Percentiles rank a stretch among this genome's conserved stretches.
phyloP scores from a whole-genome alignment of 306 rosid species.

The Lathyrus tuberosus region DNA sequence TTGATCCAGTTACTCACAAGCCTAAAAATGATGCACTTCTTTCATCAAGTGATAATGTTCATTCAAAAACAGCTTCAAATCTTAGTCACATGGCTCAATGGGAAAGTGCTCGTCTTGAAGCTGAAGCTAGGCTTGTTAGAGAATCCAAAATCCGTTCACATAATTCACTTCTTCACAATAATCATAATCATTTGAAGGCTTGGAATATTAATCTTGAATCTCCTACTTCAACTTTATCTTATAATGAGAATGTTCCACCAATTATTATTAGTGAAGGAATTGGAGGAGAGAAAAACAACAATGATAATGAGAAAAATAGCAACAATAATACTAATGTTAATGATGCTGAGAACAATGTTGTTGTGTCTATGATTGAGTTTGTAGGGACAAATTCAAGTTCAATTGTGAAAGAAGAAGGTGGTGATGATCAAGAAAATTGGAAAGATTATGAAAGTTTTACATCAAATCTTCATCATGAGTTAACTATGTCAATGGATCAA shows the following conservation, averaged over 20 bases:
- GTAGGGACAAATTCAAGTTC: conserved; percentile 70
- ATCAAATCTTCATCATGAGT: conserved; percentile 57
- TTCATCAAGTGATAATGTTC: conserved; percentile 58
- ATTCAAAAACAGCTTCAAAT: conserved; percentile 81
- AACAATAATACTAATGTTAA: neutral
- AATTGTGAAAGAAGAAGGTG: conserved; percentile 65
- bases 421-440: conserved; percentile 60
- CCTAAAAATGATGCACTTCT: conserved; percentile 78
- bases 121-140: conserved; percentile 91
- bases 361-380: conserved; percentile 66
- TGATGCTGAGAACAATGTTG: conserved; percentile 2
- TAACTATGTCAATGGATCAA: conserved; percentile 59
- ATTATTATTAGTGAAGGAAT: conserved; percentile 42
- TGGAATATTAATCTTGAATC: conserved; percentile 63
- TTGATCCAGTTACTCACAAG: conserved; percentile 95
- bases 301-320: neutral
- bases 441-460: conserved; percentile 58
- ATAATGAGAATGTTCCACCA: conserved; percentile 57
- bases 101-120: conserved; percentile 99
- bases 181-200: conserved; percentile 16
- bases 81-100: conserved; percentile 99
- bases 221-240: conserved; percentile 83
- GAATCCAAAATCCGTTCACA: conserved; percentile 80
- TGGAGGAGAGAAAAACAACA: conserved; percentile 17
- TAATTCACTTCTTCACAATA: conserved; percentile 6